A percentile compares a stretch with the other conserved stretches of the same genome.
Conservation (phyloP, 257 asterid genomes). For the Nicotiana paniculata region DNA sequence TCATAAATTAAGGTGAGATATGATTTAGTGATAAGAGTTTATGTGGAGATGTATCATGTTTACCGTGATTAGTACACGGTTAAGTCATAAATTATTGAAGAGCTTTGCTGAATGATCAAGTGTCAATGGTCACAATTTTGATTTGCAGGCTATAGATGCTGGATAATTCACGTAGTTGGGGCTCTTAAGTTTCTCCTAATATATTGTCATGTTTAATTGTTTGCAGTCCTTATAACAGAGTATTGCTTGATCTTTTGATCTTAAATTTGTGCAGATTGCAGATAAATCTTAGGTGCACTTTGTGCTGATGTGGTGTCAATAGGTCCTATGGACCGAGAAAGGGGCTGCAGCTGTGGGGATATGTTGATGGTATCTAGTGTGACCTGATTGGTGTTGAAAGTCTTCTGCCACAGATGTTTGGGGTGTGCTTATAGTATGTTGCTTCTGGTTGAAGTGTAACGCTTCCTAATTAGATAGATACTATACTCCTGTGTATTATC, state of each 20-base stretch:
- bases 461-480: neutral
- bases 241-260: neutral
- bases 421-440: neutral
- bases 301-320: neutral
- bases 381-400: neutral
- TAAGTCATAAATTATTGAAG: neutral
- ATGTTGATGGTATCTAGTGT: neutral
- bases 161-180: neutral
- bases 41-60: too few species aligned
- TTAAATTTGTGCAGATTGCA: slow-evolving; percentile 16
- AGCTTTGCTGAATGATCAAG: neutral
- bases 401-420: neutral
- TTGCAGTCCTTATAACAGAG: neutral
- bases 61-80: too few species aligned
- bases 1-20: too few species aligned
- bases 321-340: neutral
- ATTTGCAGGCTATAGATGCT: neutral
- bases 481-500: neutral
- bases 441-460: neutral
- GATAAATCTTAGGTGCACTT: slow-evolving; percentile 16
- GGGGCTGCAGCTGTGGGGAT: neutral
- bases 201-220: neutral
- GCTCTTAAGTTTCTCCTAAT: neutral
- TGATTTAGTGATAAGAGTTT: too few species aligned
- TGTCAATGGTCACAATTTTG: neutral